A percentile compares a stretch with the other conserved stretches of the same genome.
These are phyloP conservation scores for Solanum hybrid DNA, from an alignment of 305 asterid genomes.

Conservation along the genomic window DNA sequence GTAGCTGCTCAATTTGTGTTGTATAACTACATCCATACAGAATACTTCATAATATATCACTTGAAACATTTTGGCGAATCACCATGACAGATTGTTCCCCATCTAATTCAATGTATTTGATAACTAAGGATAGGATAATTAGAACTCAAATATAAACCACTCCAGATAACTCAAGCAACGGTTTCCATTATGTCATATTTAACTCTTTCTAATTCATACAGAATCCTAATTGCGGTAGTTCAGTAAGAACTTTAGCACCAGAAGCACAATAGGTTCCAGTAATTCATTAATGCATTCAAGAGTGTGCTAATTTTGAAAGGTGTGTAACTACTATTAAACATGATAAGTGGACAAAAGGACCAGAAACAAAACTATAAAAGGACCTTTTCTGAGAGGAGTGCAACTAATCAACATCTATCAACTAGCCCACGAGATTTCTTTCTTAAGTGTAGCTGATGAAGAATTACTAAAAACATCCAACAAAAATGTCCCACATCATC, in stretches of 20 bases:
- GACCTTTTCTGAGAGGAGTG: neutral
- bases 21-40: neutral
- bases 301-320: neutral
- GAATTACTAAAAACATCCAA: neutral
- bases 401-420: neutral
- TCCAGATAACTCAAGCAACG: neutral
- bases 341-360: neutral
- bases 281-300: neutral
- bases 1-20: too few relatives aligned
- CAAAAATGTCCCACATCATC: neutral
- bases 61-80: neutral
- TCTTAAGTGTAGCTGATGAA: neutral
- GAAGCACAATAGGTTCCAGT: neutral
- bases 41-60: neutral
- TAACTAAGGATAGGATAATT: neutral
- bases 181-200: neutral
- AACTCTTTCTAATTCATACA: neutral
- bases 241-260: neutral
- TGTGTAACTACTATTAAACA: neutral
- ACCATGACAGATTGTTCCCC: neutral
- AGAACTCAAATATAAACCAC: neutral
- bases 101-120: neutral
- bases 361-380: neutral
- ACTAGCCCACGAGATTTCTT: neutral
- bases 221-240: neutral